Percentiles rank a stretch among this genome's conserved stretches.
These are phyloP conservation scores for Grigorovia humatica DNA, from an alignment of 805 yeast genomes.

Conservation along the genomic window DNA sequence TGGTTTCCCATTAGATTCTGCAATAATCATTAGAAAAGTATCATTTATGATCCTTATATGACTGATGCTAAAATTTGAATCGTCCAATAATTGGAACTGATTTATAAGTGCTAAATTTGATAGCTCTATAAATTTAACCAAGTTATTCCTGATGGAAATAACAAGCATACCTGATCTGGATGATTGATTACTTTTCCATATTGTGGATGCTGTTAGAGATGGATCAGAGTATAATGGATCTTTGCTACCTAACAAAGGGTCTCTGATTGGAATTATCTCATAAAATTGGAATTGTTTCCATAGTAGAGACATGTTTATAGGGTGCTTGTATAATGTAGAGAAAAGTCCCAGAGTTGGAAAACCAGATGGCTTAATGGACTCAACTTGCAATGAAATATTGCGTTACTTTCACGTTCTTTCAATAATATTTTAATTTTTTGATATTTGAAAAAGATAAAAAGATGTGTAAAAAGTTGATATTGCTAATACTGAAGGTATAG, in stretches of 20 bases:
- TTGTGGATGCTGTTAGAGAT: slow-evolving; percentile 50
- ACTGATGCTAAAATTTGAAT: slow-evolving; percentile 49
- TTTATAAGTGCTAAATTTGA: slow-evolving; percentile 35
- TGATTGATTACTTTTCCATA: slow-evolving; percentile 30
- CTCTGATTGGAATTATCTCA: slow-evolving; percentile 72
- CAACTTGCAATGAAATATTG: no score
- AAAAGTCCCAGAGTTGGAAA: no score
- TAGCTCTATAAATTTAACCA: slow-evolving; percentile 45
- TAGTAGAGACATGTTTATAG: slow-evolving; percentile 6
- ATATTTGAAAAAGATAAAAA: no score
- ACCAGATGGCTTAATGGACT: no score
- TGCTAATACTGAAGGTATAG: no score
- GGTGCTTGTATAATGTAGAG: no score
- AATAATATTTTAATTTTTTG: no score
- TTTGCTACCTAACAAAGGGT: slow-evolving; percentile 58
- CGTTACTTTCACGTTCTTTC: no score
- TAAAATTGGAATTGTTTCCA: slow-evolving; percentile 86
- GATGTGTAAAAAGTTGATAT: no score
- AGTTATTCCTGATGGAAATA: slow-evolving; percentile 44
- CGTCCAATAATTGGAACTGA: slow-evolving; percentile 54
- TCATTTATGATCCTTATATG: slow-evolving; percentile 40
- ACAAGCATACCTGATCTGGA: slow-evolving; percentile 32
- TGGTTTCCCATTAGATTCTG: slow-evolving; percentile 65
- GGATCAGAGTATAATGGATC: slow-evolving; percentile 74
- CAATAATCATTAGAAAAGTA: slow-evolving; percentile 52